Conservation (phyloP, 805 yeast genomes). For the Sugiyamaella chiloensis region DNA sequence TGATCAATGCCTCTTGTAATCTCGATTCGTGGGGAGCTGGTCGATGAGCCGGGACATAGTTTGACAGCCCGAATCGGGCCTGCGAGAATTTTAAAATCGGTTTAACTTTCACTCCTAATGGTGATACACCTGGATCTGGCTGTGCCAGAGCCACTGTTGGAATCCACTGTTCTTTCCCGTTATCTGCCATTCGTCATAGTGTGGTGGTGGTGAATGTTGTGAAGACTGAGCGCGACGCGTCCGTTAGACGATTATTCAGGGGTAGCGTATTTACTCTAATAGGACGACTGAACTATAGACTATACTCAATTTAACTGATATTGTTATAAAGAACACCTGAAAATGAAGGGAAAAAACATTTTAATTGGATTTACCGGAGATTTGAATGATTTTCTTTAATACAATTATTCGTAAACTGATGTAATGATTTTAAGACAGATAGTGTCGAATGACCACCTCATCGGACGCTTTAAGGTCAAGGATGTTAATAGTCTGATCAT, state of each 20-base stretch:
- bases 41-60: constrained; percentile 6
- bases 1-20: constrained; percentile 61
- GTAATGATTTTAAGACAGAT: constrained; percentile 5
- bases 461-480: constrained; percentile 18
- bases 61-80: constrained; percentile 11
- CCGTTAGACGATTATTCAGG: constrained; percentile 5
- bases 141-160: constrained; percentile 11
- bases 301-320: too few relatives aligned
- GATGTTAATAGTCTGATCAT: constrained; percentile 21
- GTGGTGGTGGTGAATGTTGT: too few relatives aligned
- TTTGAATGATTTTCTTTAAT: too few relatives aligned
- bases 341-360: too few relatives aligned
- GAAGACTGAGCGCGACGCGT: constrained; percentile 1
- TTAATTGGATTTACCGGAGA: too few relatives aligned
- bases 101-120: constrained; percentile 18
- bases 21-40: constrained; percentile 12
- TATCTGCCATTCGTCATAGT: constrained; percentile 4
- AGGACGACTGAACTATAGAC: background rate
- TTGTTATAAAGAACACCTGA: too few relatives aligned
- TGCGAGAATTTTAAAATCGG: constrained; percentile 22
- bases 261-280: background rate
- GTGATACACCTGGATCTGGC: constrained; percentile 6
- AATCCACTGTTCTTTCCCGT: constrained; percentile 9
- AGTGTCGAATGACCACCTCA: constrained; percentile 18
- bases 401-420: too few relatives aligned